Evolutionary conservation across 495 filamentous ascomycete genomes (phyloP).

Genomic region (Aspergillus avenaceus): DNA sequence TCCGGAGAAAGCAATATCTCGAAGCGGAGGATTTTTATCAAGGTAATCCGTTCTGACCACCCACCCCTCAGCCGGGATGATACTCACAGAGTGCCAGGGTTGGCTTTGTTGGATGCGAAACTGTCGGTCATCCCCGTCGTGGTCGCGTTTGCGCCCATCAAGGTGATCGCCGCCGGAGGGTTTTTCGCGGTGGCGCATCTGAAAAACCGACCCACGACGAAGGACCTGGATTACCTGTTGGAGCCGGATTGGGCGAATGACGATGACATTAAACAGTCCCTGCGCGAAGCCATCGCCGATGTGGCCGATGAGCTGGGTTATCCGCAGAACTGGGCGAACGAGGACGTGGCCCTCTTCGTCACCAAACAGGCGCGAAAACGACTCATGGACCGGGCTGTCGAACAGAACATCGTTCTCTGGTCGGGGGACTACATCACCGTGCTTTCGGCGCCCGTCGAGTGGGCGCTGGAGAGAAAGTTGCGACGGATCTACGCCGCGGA

Average conservation of each 20-base stretch:
- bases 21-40: not conserved
- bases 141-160: constrained; percentile 30
- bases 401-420: constrained; percentile 26
- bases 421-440: constrained; percentile 17
- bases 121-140: constrained; percentile 25
- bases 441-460: constrained; percentile 28
- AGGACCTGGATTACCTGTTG: constrained; percentile 29
- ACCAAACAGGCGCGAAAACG: constrained; percentile 11
- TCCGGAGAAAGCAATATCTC: not conserved
- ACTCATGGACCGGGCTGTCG: constrained; percentile 20
- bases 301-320: constrained; percentile 15
- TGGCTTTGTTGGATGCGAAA: constrained; percentile 21
- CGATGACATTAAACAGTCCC: constrained; percentile 19
- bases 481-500: constrained; percentile 20
- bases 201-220: constrained; percentile 25
- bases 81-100: constrained; percentile 11
- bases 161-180: constrained; percentile 23
- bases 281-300: constrained; percentile 14
- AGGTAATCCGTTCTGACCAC: not conserved
- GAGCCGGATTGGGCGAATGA: constrained; percentile 24
- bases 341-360: constrained; percentile 28
- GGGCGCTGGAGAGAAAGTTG: constrained; percentile 31
- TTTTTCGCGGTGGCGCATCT: constrained; percentile 26
- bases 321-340: constrained; percentile 25
- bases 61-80: too few relatives aligned